These are phyloP conservation scores for Podaxis carcinomalis DNA, from an alignment of 768 basidiomycete genomes.

Conservation along the genomic window DNA sequence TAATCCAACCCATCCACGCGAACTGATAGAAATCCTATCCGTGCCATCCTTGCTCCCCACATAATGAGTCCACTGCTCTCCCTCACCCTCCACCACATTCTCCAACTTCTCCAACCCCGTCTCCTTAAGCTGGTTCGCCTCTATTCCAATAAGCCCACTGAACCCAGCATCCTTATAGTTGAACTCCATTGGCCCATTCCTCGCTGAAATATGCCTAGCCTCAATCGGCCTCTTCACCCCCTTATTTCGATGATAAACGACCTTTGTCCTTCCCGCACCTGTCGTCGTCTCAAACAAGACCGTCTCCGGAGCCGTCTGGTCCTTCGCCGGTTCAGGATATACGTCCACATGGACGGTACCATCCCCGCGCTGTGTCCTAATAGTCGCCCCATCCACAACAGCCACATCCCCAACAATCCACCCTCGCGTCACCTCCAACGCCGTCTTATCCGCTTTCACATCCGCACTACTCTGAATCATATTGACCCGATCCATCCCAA, in stretches of 20 bases:
- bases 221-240: slow-evolving; percentile 42
- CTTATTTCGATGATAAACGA: slow-evolving; percentile 39
- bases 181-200: slow-evolving; percentile 51
- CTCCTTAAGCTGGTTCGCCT: slow-evolving; percentile 32
- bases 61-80: slow-evolving; percentile 37
- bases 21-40: slow-evolving; percentile 35
- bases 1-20: slow-evolving; percentile 44
- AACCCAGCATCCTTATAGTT: slow-evolving; percentile 49
- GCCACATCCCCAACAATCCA: slow-evolving; percentile 59
- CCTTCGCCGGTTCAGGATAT: slow-evolving; percentile 32
- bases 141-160: slow-evolving; percentile 42
- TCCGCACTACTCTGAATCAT: slow-evolving; percentile 42
- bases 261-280: slow-evolving; percentile 50
- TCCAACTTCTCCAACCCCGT: slow-evolving; percentile 25
- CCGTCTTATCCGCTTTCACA: slow-evolving; percentile 34
- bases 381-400: slow-evolving; percentile 34
- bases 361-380: slow-evolving; percentile 48
- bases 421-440: slow-evolving; percentile 46
- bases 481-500: slow-evolving; percentile 29
- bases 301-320: slow-evolving; percentile 26
- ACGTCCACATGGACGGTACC: slow-evolving; percentile 46
- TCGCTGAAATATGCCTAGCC: slow-evolving; percentile 41
- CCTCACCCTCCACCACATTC: slow-evolving; percentile 10
- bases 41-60: slow-evolving; percentile 33
- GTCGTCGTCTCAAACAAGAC: slow-evolving; percentile 43